phyloP scores from a whole-genome alignment of 176 grass and related monocot species.

The Pharus latifolius region DNA sequence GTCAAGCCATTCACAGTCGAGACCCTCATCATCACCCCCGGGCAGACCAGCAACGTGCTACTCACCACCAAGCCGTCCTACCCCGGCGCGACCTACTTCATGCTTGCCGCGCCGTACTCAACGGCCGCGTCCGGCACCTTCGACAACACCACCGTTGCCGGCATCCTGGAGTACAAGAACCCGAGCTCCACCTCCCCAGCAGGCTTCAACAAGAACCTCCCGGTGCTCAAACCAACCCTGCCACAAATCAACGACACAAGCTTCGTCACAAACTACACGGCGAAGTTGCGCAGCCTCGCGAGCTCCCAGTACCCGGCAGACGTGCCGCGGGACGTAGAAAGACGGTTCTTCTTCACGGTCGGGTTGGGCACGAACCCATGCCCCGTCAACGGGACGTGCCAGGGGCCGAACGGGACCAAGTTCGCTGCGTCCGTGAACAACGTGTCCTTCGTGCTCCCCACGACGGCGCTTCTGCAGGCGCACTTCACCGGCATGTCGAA shows the following conservation, averaged over 20 bases:
- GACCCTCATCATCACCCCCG: conserved; percentile 42
- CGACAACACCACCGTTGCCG: conserved; percentile 57
- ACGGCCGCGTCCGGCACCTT: conserved; percentile 29
- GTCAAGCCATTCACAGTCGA: conserved; percentile 50
- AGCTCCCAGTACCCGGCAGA: conserved; percentile 23
- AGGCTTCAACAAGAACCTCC: conserved; percentile 39
- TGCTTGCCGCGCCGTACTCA: conserved; percentile 45
- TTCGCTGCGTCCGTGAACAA: conserved; percentile 54
- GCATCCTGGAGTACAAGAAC: conserved; percentile 56
- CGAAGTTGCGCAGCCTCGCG: conserved; percentile 50
- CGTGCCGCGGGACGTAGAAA: conserved; percentile 33
- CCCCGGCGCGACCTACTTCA: conserved; percentile 40
- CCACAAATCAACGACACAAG: conserved; percentile 41
- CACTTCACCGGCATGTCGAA: conserved; percentile 50
- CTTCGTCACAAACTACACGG: conserved; percentile 40
- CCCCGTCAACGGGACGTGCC: conserved; percentile 39
- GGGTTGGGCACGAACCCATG: conserved; percentile 55
- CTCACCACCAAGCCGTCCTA: conserved; percentile 47
- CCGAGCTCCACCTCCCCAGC: neutral
- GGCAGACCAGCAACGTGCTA: conserved; percentile 58
- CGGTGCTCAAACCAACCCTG: conserved; percentile 16
- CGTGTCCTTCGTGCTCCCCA: conserved; percentile 53
- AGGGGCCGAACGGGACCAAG: conserved; percentile 33
- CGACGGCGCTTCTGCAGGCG: conserved; percentile 49
- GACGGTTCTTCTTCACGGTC: conserved; percentile 53